phyloP scores from a whole-genome alignment of 2,329 filamentous ascomycete genomes.

The Madurella mycetomatis region DNA sequence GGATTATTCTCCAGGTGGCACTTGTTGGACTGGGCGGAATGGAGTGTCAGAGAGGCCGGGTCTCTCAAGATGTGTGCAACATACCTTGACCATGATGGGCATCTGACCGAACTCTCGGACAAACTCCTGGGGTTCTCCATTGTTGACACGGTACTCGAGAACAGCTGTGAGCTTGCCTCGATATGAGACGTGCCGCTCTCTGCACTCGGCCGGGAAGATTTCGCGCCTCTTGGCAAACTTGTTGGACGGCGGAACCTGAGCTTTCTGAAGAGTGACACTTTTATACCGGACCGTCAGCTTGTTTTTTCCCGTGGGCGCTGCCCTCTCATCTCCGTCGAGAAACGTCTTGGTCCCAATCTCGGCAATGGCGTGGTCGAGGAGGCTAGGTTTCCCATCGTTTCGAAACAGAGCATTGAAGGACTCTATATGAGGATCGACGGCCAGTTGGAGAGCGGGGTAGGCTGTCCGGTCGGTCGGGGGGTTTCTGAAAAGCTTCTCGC shows the following conservation, averaged over 20 bases:
- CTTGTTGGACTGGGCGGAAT: constrained; percentile 65
- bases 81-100: constrained; percentile 87
- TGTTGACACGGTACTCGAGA: constrained; percentile 82
- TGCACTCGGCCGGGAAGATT: constrained; percentile 86
- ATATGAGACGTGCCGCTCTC: constrained; percentile 90
- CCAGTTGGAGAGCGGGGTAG: constrained; percentile 78
- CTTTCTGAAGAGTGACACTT: constrained; percentile 77
- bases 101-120: constrained; percentile 82
- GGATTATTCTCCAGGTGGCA: constrained; percentile 87
- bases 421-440: constrained; percentile 89
- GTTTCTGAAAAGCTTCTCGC: constrained; percentile 83
- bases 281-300: constrained; percentile 72
- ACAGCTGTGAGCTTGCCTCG: constrained; percentile 78
- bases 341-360: constrained; percentile 90
- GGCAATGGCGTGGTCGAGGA: constrained; percentile 68
- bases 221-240: constrained; percentile 80
- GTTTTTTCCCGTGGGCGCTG: constrained; percentile 60
- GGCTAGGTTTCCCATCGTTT: constrained; percentile 53
- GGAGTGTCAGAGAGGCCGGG: constrained; percentile 23
- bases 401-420: constrained; percentile 92
- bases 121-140: constrained; percentile 77
- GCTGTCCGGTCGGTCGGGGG: constrained; percentile 83
- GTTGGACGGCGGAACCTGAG: constrained; percentile 73
- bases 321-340: constrained; percentile 72
- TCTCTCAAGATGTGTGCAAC: constrained; percentile 22